A percentile compares a stretch with the other conserved stretches of the same genome.
Conservation (phyloP, 2,329 filamentous ascomycete genomes). For the Xylariomycetidae sp. region DNA sequence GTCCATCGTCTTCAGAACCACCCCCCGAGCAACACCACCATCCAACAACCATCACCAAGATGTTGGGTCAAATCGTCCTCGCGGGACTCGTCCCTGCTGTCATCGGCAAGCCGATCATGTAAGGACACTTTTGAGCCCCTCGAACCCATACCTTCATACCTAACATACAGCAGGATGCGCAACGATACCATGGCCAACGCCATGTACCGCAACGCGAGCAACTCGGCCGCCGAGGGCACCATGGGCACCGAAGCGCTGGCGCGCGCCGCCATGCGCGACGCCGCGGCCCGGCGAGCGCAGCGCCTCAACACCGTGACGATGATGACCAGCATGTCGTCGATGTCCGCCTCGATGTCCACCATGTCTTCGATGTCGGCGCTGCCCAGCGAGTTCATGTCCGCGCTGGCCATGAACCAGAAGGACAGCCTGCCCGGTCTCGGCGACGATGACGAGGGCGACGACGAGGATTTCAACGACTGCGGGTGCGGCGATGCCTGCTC, state of each 20-base stretch:
- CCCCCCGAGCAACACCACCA: conserved; percentile 2
- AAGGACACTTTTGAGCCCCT: no score
- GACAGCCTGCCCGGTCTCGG: background rate
- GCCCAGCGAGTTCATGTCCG: no score
- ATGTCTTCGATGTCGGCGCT: background rate
- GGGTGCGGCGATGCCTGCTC: conserved; percentile 11
- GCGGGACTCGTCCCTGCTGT: conserved; percentile 22
- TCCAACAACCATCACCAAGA: conserved; percentile 10
- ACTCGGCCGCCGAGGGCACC: no score
- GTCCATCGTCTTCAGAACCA: conserved; percentile 2
- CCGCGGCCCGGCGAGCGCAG: no score
- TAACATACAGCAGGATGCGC: no score
- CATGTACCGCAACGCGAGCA: no score
- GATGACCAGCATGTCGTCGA: background rate
- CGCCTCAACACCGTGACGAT: background rate
- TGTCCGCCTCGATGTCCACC: background rate
- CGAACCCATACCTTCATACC: no score
- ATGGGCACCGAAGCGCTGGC: no score
- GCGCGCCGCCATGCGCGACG: no score
- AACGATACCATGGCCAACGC: no score
- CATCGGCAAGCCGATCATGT: conserved; percentile 23
- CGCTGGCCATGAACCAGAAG: background rate
- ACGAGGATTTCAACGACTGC: conserved; percentile 3
- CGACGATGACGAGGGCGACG: background rate
- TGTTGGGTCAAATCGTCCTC: conserved; percentile 22